These are phyloP conservation scores for Magnaporthales sp. DNA, from an alignment of 2,329 filamentous ascomycete species.

Conservation along the genomic window DNA sequence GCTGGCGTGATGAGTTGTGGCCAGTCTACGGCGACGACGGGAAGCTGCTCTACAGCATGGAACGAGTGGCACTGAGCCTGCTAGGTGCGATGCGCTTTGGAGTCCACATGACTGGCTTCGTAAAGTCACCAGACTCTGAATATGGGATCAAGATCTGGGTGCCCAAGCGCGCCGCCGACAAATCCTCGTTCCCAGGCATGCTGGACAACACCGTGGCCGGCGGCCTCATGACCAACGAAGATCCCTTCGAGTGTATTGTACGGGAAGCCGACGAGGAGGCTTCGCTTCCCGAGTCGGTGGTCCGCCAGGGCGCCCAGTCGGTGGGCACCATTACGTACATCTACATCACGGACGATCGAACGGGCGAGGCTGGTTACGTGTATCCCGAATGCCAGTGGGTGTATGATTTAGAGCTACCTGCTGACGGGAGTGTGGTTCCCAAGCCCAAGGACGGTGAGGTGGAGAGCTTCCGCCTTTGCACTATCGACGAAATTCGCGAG, in stretches of 20 bases:
- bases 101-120: conserved; percentile 72
- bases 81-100: conserved; percentile 74
- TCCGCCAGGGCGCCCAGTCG: conserved; percentile 49
- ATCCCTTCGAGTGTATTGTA: conserved; percentile 71
- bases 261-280: conserved; percentile 89
- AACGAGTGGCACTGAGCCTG: conserved; percentile 64
- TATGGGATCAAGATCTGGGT: conserved; percentile 70
- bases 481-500: conserved; percentile 59
- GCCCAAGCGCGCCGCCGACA: conserved; percentile 63
- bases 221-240: conserved; percentile 73
- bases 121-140: conserved; percentile 32
- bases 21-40: conserved; percentile 56
- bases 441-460: conserved; percentile 84
- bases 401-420: conserved; percentile 75
- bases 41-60: conserved; percentile 62
- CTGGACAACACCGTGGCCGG: conserved; percentile 89
- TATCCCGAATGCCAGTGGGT: conserved; percentile 90
- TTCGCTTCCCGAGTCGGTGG: conserved; percentile 60
- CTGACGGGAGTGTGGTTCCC: conserved; percentile 49
- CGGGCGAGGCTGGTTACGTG: conserved; percentile 71
- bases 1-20: conserved; percentile 77
- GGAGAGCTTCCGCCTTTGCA: conserved; percentile 71
- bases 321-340: conserved; percentile 76
- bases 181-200: conserved; percentile 86
- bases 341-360: conserved; percentile 64